Evolutionary conservation across 2,329 filamentous ascomycete genomes (phyloP), one percentile per base, ranked within the genome.

Genomic region (Fusarium sp.): DNA sequence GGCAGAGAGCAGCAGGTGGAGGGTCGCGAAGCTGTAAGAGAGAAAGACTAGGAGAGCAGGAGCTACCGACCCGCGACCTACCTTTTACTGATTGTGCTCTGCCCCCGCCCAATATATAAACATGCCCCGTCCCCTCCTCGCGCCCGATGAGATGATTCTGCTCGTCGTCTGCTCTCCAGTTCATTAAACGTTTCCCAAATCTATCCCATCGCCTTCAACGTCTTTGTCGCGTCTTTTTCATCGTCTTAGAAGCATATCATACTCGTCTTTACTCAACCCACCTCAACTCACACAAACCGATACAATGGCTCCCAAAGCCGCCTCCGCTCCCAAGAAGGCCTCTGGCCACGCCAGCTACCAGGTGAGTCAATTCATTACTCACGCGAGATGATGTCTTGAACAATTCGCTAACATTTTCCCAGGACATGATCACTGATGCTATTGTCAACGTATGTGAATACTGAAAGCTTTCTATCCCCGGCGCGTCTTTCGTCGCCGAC

Each of bases 371-470:
- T 50, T 56, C 26, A 24, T 43, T 55, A 63, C 48, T 57, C 22
- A 19, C 41, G 51, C 48, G 28, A 28, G 39, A 26, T 55, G 30
- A 51, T 62, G 37, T 56, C 19, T 28, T 35, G 7, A 17, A 51
- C 22, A 52, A 41, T 24, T 41, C 30, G 40, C 48, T 73, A 32
- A 62, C 48, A 48, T 44, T 59, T 58, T 59, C 57, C 50, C 50
- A 89, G 86, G 86, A 87, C 75, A 89, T 89, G 86, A 89, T 89
- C 76, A 86, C 83, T 53, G 86, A 89, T 76, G 86, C 85, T 55
- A 89, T 89, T 75, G 78, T 87, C 76, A 82, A 83, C 79, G 86
- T 89, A 88, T 78, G 82, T 84, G 45, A 33, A 61, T 61, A 54
- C 37, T 59, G 47, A 61, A 33, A 55, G 22, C 49, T 49, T 73